Percentiles rank a stretch among this genome's conserved stretches.
phyloP scores from a whole-genome alignment of 1,284 basidiomycete genomes.

The Sporisorium iseilematis-ciliati region DNA sequence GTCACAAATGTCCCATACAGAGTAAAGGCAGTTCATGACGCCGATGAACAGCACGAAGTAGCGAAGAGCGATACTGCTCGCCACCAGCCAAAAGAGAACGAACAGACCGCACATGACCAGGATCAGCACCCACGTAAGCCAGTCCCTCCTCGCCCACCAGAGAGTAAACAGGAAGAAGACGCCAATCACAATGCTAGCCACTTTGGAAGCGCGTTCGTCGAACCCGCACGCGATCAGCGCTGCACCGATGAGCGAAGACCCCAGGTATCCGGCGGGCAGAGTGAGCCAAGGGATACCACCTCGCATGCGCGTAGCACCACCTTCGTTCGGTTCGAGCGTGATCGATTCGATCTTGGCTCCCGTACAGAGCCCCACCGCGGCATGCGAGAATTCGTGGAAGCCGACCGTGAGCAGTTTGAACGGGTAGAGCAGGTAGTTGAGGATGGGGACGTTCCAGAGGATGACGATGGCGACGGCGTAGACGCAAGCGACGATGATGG shows the following conservation, averaged over 20 bases:
- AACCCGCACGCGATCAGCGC: conserved; percentile 89
- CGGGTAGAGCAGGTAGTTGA: conserved; percentile 67
- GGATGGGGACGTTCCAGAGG: conserved; percentile 63
- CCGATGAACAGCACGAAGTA: conserved; percentile 86
- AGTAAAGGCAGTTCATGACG: conserved; percentile 68
- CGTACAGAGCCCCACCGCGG: conserved; percentile 76
- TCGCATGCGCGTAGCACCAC: conserved; percentile 91
- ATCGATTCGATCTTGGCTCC: conserved; percentile 85
- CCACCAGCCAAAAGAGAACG: conserved; percentile 59
- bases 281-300: conserved; percentile 89
- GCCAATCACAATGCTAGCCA: conserved; percentile 84
- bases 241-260: conserved; percentile 82
- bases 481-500: conserved; percentile 67
- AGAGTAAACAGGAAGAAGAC: conserved; percentile 91
- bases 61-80: conserved; percentile 60
- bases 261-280: conserved; percentile 79
- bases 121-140: conserved; percentile 73
- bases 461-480: conserved; percentile 63
- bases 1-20: conserved; percentile 73
- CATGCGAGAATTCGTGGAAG: conserved; percentile 65
- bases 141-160: conserved; percentile 84
- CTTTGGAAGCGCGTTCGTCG: conserved; percentile 90
- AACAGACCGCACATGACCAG: conserved; percentile 61
- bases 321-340: conserved; percentile 77
- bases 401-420: conserved; percentile 69